These are phyloP conservation scores for Candida vaughaniae DNA, from an alignment of 805 yeast genomes.

Conservation along the genomic window DNA sequence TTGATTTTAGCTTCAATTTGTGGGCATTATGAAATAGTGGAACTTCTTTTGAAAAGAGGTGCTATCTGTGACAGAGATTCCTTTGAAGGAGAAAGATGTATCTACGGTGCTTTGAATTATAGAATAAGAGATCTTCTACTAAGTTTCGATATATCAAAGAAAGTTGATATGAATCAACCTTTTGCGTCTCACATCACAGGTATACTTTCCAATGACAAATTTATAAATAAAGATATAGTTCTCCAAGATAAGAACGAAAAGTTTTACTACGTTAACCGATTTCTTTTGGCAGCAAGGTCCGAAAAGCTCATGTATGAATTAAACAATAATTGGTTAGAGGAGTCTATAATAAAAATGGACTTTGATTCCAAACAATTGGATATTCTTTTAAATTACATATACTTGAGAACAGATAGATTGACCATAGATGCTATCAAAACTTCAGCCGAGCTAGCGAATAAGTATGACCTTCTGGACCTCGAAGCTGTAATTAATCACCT, in stretches of 20 bases:
- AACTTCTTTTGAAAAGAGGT: constrained; percentile 57
- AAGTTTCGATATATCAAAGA: constrained; percentile 64
- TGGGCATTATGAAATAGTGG: constrained; percentile 70
- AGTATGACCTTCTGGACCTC: constrained; percentile 36
- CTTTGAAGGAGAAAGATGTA: constrained; percentile 73
- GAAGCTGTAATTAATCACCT: constrained; percentile 30
- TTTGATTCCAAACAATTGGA: constrained; percentile 20
- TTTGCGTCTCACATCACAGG: constrained; percentile 69
- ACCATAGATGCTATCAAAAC: constrained; percentile 18
- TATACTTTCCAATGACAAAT: constrained; percentile 24
- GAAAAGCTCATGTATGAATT: constrained; percentile 22
- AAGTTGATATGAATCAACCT: constrained; percentile 66
- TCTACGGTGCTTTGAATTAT: constrained; percentile 76
- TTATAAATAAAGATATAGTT: constrained; percentile 18
- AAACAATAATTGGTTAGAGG: constrained; percentile 11
- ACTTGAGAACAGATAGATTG: constrained; percentile 30
- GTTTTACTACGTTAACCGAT: constrained; percentile 25
- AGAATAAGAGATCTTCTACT: constrained; percentile 57
- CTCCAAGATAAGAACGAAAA: constrained; percentile 28
- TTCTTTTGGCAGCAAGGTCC: constrained; percentile 36
- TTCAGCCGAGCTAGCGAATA: constrained; percentile 21
- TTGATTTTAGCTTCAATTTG: constrained; percentile 70
- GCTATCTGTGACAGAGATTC: constrained; percentile 79
- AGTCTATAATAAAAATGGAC: constrained; percentile 12
- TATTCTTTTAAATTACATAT: constrained; percentile 28